Base-by-base conservation (phyloP, 192 early-diverging fungal genomes). In the Coemansia sp. region DNA sequence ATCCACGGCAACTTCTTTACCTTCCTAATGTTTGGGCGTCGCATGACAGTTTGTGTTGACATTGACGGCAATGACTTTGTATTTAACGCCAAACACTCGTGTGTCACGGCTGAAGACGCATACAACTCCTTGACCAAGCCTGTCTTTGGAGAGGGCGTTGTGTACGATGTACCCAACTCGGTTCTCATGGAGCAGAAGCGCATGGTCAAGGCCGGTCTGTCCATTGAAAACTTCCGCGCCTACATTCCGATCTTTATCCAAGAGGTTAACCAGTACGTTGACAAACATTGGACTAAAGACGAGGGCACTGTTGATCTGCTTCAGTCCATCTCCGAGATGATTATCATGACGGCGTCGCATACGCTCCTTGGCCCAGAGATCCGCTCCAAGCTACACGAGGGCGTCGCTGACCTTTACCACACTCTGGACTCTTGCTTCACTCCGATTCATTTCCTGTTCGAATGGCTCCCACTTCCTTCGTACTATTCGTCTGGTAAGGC, bases 131-230 rank as follows among this genome's bases (percentile, higher is more conserved):
- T 99, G 74, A 99, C 96, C 30, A 93, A 91, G 49, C 94, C 93
- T 6, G 94, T 98, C 37, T 99, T 99, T 84, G 97, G 97, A 60
- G 85, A 82, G 64, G 95, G 92, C 42, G 96, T 99, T 49, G 97
- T 99, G 35, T 99, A 99, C 85, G 97, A 99, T 79, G 94, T 94
- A 49, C 89, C 88, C 30, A 96, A 97, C 83, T 68, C 87, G 39
- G 86, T 95, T 55, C 90, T 99, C 68, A 97, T 99, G 96, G 95
- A 99, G 84, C 97, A 99, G 85, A 99, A 99, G 87, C 95, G 93
- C 86, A 96, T 99, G 84, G 90, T 98, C 73, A 99, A 99, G 87
- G 89, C 93, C 62, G 90, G 92, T 52, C 86, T 99, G 68, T 90
- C 93, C 60, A 88, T 87, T 59, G 90, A 96, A 21, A 93, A 89